Conservation (phyloP, 106 monocot species). For the Dioscorea dumetorum region DNA sequence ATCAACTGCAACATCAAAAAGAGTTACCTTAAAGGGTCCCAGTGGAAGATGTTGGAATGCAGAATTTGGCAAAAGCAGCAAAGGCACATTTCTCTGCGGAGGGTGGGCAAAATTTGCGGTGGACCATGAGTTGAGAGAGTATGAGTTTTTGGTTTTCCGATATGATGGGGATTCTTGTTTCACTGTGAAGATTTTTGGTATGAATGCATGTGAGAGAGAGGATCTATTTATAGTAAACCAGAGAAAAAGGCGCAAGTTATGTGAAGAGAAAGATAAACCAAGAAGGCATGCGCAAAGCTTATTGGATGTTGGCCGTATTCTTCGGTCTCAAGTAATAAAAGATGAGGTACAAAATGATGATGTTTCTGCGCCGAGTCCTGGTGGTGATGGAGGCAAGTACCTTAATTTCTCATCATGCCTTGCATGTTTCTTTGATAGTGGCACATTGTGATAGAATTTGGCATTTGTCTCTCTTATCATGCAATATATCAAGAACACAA, state of each 20-base stretch:
- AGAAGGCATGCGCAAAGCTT: neutral
- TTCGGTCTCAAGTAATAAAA: neutral
- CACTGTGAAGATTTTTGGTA: constrained; percentile 18
- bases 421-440: neutral
- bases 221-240: neutral
- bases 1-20: constrained; percentile 11
- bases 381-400: neutral
- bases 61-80: neutral
- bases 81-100: constrained; percentile 8
- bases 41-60: constrained; percentile 16
- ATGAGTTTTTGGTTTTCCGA: constrained; percentile 17
- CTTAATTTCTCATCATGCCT: neutral
- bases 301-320: neutral
- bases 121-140: constrained; percentile 12
- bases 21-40: constrained; percentile 12
- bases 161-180: constrained; percentile 20
- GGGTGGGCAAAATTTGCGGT: constrained; percentile 22
- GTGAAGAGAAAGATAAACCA: neutral
- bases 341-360: neutral
- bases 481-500: too few species aligned
- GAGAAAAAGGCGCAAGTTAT: too few species aligned
- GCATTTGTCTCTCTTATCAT: too few species aligned
- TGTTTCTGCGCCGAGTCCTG: neutral
- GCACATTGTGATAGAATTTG: too few species aligned
- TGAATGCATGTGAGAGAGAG: constrained; percentile 21